Evolutionary conservation across 768 basidiomycete genomes (phyloP), one percentile per base, ranked within the genome.

Genomic region (Hortiboletus campestris): DNA sequence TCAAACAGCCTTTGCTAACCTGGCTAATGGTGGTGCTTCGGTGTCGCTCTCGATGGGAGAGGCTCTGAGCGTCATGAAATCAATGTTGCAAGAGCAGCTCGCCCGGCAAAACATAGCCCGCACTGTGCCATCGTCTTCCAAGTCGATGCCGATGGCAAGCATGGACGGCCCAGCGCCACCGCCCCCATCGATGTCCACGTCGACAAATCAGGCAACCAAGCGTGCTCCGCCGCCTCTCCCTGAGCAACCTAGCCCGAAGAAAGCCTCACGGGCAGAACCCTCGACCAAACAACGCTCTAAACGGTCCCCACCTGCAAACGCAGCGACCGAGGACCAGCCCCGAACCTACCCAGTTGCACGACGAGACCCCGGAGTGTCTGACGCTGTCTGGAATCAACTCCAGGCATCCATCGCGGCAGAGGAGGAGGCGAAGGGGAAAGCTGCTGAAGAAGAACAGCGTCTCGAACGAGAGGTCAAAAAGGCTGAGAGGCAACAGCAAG

Each of bases 301-400:
- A 39, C 57, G 41, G 0, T 25, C 39, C 6, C 56, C 31, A 6
- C 58, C 49, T 20, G 46, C 52, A 17, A 56, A 50, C 20, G 4
- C 43, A 43, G 12, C 36, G 53, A 8, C 31, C 3, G 38, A 46
- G 8, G 46, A 54, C 6, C 61, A 40, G 29, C 51, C 59, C 17
- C 58, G 48, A 16, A 61, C 46, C n/a, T 14, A 38, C 44, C 48
- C 42, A 2, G 41, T 55, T 19, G 61, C 51, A 2, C 60, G 39
- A 14, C 78, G 82, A 16, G 85, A 86, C 62, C 57, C 74, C 13
- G 85, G 81, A 0, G 82, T 87, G 1, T 63, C 76, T 0, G 82
- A 87, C 63, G 70, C 63, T 3, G 62, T 80, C 10, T 87, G 85
- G 86, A 44, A 60, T 9, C 74, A 82, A 57, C 72, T 87, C 1